phyloP scores from a whole-genome alignment of 108 stramenopile genomes.

The Aureococcus anophagefferens region DNA sequence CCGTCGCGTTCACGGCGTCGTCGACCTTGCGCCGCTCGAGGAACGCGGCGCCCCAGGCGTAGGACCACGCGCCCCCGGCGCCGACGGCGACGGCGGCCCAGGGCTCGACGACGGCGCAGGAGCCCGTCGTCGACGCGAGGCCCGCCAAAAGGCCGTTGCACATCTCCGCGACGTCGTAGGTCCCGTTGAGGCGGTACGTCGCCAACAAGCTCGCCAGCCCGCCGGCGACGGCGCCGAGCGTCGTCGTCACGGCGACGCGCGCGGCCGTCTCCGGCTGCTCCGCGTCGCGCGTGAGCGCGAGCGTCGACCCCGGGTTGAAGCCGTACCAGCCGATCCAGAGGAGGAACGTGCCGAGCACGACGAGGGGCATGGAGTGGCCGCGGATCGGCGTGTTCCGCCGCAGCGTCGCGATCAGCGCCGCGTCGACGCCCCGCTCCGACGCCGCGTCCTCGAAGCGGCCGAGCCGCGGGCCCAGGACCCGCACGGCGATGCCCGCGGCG shows the following conservation, averaged over 20 bases:
- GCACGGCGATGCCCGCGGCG: constrained; percentile 28
- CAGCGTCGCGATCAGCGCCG: too few relatives aligned
- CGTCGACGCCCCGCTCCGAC: too few relatives aligned
- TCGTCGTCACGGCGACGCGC: constrained; percentile 67
- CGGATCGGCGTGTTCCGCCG: too few relatives aligned
- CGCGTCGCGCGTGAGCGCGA: too few relatives aligned
- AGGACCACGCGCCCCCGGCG: too few relatives aligned
- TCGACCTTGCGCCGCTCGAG: too few relatives aligned
- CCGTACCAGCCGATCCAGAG: constrained; percentile 90
- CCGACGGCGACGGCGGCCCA: constrained; percentile 69
- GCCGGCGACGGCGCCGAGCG: constrained; percentile 51
- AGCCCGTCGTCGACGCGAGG: constrained; percentile 59
- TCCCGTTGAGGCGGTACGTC: neutral
- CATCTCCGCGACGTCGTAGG: constrained; percentile 12
- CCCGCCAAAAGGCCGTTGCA: constrained; percentile 49
- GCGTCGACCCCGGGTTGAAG: constrained; percentile 79
- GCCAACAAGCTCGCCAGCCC: constrained; percentile 17
- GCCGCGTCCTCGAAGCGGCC: constrained; percentile 50
- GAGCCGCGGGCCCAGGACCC: constrained; percentile 51
- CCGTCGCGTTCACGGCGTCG: too few relatives aligned
- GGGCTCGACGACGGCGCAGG: constrained; percentile 52
- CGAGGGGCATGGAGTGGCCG: constrained; percentile 67
- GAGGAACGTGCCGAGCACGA: constrained; percentile 73
- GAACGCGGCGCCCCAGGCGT: too few relatives aligned
- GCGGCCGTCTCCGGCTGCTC: constrained; percentile 41